These are phyloP conservation scores for Sugiyamaella chiloensis DNA, from an alignment of 805 yeast genomes.

Conservation along the genomic window DNA sequence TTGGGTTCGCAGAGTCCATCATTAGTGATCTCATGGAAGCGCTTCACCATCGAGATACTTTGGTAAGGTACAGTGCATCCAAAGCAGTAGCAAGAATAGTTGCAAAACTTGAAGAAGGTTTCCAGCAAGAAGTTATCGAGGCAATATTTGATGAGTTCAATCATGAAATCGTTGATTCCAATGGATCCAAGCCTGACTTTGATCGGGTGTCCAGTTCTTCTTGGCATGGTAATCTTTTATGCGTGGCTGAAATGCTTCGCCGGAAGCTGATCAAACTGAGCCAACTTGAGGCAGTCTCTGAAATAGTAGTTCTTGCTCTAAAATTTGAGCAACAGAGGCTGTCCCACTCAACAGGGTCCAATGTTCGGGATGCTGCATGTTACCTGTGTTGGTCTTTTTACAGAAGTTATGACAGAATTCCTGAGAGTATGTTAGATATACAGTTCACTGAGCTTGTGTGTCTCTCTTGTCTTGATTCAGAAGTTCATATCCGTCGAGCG, in stretches of 20 bases:
- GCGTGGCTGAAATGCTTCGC: conserved; percentile 49
- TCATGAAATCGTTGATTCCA: conserved; percentile 17
- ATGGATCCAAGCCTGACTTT: neutral
- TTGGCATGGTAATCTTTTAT: conserved; percentile 59
- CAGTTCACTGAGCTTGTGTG: conserved; percentile 42
- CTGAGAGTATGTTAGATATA: conserved; percentile 18
- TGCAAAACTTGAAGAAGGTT: conserved; percentile 27
- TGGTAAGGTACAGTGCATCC: conserved; percentile 62
- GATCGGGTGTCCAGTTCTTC: conserved; percentile 40
- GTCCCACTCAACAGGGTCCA: conserved; percentile 56
- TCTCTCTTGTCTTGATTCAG: conserved; percentile 66
- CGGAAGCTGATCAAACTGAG: conserved; percentile 21
- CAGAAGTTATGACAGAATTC: conserved; percentile 36
- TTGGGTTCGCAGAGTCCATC: conserved; percentile 45
- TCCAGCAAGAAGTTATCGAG: conserved; percentile 33
- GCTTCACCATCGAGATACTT: conserved; percentile 49
- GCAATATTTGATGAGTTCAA: conserved; percentile 29
- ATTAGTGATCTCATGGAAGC: conserved; percentile 46
- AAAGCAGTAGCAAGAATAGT: conserved; percentile 57
- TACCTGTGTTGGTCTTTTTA: conserved; percentile 79
- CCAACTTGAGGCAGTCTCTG: conserved; percentile 15
- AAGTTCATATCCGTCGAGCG: conserved; percentile 72
- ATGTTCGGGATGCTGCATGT: conserved; percentile 80
- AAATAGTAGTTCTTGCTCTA: conserved; percentile 44
- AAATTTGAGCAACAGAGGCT: conserved; percentile 57